Evolutionary conservation across 2,329 filamentous ascomycete species (phyloP), one percentile per base, ranked within the genome.

Genomic region (Helminthosporium solani): DNA sequence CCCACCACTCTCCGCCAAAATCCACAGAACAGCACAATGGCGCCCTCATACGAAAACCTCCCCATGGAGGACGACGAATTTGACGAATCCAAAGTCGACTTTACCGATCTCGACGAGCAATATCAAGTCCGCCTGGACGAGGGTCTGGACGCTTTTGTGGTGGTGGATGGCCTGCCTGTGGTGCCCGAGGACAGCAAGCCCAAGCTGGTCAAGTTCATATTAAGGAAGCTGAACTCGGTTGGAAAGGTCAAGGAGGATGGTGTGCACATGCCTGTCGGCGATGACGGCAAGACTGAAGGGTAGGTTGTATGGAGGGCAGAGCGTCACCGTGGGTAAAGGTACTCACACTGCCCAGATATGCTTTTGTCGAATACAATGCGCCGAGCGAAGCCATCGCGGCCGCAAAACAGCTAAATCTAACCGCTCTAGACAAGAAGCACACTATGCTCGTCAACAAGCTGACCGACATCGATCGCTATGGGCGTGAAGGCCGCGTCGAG

Each of bases 71-170:
- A 92, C 64, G 89, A 96, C 72, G 86, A 92, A 72, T 90, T 94
- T 66, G 91, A 96, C 70, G 87, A 94, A 75, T 87, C 91, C 68
- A 90, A 96, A 71, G 87, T 97, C 73, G 92, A 97, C 72, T 90
- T 95, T 72, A 92, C 89, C 61, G 92, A 99, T 75, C 81, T 99
- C 60, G 83, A 86, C 71, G 91, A 95, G 72, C 90, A 95, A 74
- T 96, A 91, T 71, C 90, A 97, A 75, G 91, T 97, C 53, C 89
- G 92, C 70, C 80, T 97, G 57, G 94, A 99, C 72, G 89, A 95
- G 73, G 94, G 94, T 48, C 87, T 96, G 64, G 94, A 99, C 71
- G 87, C 90, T 55, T 99, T 99, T 67, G 88, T 99, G 56, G 91
- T 97, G 53, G 83, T 97, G 69, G 94, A 99, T 73, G 94, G 94